These are phyloP conservation scores for Sporothrix pallida DNA, from an alignment of 2,329 filamentous ascomycete genomes.

Conservation along the genomic window DNA sequence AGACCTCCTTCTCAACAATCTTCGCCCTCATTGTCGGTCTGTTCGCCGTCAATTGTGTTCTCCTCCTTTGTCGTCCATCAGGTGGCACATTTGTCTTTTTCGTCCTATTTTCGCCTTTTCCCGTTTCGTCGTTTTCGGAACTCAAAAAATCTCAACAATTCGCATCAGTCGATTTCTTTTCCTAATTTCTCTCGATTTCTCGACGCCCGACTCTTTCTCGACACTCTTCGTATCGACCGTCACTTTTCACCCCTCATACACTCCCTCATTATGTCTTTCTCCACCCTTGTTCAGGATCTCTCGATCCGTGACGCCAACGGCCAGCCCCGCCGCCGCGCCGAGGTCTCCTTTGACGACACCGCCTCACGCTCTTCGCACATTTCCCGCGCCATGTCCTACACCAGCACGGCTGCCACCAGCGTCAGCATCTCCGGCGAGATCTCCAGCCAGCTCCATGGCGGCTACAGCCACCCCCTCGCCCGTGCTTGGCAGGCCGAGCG, in stretches of 20 bases:
- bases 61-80: neutral
- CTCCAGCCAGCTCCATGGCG: slow-evolving; percentile 80
- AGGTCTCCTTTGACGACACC: slow-evolving; percentile 61
- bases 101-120: neutral
- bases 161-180: neutral
- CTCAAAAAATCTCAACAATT: neutral
- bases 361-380: slow-evolving; percentile 65
- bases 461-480: slow-evolving; percentile 80
- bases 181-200: neutral
- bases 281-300: slow-evolving; percentile 69
- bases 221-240: neutral
- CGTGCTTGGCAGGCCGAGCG: slow-evolving; percentile 83
- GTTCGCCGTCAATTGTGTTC: neutral
- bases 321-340: slow-evolving; percentile 56
- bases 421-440: slow-evolving; percentile 77
- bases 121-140: neutral
- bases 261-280: slow-evolving; percentile 64
- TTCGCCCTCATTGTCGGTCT: neutral
- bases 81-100: neutral
- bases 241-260: neutral
- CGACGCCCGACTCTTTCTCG: neutral
- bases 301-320: slow-evolving; percentile 60
- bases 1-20: neutral
- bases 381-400: slow-evolving; percentile 68
- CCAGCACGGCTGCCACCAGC: slow-evolving; percentile 70